These are phyloP conservation scores for Baudoinia panamericana DNA, from an alignment of 495 filamentous ascomycete species.

Conservation along the genomic window DNA sequence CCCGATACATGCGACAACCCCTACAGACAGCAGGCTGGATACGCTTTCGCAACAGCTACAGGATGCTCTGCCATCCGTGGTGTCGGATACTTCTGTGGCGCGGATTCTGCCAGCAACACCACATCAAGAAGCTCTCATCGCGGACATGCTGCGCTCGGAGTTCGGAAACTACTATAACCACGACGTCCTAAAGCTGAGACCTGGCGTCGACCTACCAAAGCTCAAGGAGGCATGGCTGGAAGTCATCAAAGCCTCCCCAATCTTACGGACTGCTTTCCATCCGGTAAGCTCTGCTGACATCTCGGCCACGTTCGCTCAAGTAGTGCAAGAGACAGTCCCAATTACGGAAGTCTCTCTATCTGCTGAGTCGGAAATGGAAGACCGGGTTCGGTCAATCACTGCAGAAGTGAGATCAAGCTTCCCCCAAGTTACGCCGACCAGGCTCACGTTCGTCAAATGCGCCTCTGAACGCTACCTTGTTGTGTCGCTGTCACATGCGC, in stretches of 20 bases:
- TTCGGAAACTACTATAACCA: conserved; percentile 69
- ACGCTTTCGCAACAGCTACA: background rate
- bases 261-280: conserved; percentile 62
- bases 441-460: conserved; percentile 24
- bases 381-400: conserved; percentile 20
- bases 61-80: background rate
- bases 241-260: conserved; percentile 46
- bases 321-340: conserved; percentile 34
- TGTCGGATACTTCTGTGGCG: no score
- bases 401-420: conserved; percentile 6
- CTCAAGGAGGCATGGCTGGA: conserved; percentile 48
- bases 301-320: conserved; percentile 47
- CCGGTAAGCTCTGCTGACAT: conserved; percentile 45
- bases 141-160: conserved; percentile 54
- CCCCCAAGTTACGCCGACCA: conserved; percentile 13
- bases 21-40: background rate
- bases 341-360: conserved; percentile 1
- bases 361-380: conserved; percentile 1
- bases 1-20: background rate
- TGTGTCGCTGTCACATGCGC: conserved; percentile 61
- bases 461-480: conserved; percentile 37
- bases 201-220: conserved; percentile 35
- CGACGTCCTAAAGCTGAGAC: conserved; percentile 46
- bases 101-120: conserved; percentile 52
- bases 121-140: conserved; percentile 71